These are phyloP conservation scores for Penicillium italicum DNA, from an alignment of 2,329 filamentous ascomycete species.

Conservation along the genomic window DNA sequence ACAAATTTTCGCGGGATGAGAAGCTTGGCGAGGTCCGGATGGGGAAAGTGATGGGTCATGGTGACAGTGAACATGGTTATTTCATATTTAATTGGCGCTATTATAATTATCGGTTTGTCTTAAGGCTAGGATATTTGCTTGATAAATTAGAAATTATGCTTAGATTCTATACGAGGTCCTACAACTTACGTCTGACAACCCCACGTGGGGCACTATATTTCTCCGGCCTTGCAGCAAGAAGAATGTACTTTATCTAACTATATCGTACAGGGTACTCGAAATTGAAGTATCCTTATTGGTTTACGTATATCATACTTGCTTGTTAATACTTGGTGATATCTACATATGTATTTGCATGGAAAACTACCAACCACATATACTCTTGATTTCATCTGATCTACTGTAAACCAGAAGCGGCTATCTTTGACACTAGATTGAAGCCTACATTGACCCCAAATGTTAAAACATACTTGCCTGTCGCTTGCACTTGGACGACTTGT, in stretches of 20 bases:
- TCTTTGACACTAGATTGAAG: not conserved
- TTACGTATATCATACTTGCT: not conserved
- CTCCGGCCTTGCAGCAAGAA: not conserved
- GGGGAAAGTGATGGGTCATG: slow-evolving; percentile 5
- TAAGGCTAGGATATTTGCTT: not conserved
- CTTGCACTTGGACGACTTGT: not conserved
- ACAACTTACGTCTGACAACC: not conserved
- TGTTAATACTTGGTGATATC: not conserved
- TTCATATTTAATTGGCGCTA: not conserved
- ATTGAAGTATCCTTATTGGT: not conserved
- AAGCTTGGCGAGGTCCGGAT: slow-evolving; percentile 19
- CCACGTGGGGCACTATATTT: not conserved
- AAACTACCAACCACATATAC: not conserved
- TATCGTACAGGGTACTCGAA: too few species aligned
- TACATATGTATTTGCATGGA: not conserved
- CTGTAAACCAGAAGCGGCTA: not conserved
- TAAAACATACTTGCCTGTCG: not conserved
- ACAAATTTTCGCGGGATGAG: slow-evolving; percentile 21
- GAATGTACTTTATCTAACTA: too few species aligned
- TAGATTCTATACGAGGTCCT: not conserved
- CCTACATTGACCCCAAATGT: not conserved
- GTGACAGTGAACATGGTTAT: not conserved
- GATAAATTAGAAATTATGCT: too few species aligned
- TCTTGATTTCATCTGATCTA: not conserved
- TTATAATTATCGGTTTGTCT: not conserved